Evolutionary conservation across 768 basidiomycete genomes (phyloP).

Genomic region (Chalciporus piperatus): DNA sequence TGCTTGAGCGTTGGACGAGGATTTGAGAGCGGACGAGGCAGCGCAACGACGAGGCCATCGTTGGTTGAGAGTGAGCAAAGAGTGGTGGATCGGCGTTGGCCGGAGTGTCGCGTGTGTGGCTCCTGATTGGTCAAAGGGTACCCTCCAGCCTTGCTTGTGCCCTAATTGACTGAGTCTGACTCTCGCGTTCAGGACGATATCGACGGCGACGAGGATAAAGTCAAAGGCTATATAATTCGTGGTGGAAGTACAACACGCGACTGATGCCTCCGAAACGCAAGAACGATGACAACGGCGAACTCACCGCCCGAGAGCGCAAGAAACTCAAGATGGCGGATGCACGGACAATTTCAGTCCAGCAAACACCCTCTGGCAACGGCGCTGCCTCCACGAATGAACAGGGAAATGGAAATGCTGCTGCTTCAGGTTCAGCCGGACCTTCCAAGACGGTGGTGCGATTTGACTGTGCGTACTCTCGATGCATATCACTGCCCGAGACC

Average conservation of each 20-base stretch:
- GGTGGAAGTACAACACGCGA: neutral
- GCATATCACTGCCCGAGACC: neutral
- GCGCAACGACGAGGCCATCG: slow-evolving; percentile 39
- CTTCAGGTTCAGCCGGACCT: slow-evolving; percentile 31
- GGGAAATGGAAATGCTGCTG: slow-evolving; percentile 31
- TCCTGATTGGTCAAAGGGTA: neutral
- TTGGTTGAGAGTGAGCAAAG: neutral
- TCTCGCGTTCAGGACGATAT: neutral
- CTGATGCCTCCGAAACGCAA: slow-evolving; percentile 44
- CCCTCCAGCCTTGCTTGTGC: too few species aligned
- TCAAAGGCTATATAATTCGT: neutral
- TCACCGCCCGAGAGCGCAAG: slow-evolving; percentile 55
- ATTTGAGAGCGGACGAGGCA: slow-evolving; percentile 20
- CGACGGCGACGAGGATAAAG: neutral
- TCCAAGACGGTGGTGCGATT: slow-evolving; percentile 37
- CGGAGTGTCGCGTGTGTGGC: slow-evolving; percentile 5
- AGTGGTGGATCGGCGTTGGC: slow-evolving; percentile 20
- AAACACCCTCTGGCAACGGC: slow-evolving; percentile 13
- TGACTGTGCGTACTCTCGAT: slow-evolving; percentile 36
- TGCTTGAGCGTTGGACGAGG: slow-evolving; percentile 13
- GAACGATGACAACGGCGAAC: slow-evolving; percentile 28
- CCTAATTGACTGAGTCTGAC: too few species aligned
- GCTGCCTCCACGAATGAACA: slow-evolving; percentile 6
- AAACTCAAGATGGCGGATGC: slow-evolving; percentile 63
- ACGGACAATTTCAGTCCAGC: slow-evolving; percentile 66